Percentiles rank a stretch among this genome's conserved stretches.
Evolutionary conservation across 441 rosid species (phyloP).

Genomic region (Lepidium campestre): DNA sequence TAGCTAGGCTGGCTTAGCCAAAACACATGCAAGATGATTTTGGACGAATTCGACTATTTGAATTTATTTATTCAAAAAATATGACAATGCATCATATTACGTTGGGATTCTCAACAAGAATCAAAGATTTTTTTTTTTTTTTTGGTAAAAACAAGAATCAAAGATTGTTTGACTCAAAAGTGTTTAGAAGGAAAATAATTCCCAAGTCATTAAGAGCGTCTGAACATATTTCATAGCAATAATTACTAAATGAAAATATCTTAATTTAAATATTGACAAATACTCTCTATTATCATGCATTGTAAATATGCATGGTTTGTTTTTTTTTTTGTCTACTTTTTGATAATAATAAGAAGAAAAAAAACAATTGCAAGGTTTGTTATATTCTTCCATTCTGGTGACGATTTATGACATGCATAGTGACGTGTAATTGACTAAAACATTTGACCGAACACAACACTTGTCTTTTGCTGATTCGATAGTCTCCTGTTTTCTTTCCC

Average conservation of each 20-base stretch:
- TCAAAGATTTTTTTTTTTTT: too few relatives aligned
- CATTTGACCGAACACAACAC: not conserved
- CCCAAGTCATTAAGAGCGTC: not conserved
- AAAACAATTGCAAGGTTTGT: too few relatives aligned
- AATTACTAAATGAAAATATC: not conserved
- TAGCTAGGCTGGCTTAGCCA: slow-evolving; percentile 10
- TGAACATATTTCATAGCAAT: not conserved
- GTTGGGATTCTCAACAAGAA: not conserved
- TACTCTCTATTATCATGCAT: not conserved
- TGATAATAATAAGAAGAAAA: too few relatives aligned
- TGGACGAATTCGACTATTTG: slow-evolving; percentile 10
- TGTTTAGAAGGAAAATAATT: not conserved
- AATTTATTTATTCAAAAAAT: not conserved
- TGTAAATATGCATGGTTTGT: slow-evolving; percentile 4
- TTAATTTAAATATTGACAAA: not conserved
- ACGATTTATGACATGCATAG: not conserved
- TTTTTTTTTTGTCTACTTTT: too few relatives aligned
- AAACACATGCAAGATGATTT: slow-evolving; percentile 5
- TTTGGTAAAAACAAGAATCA: too few relatives aligned
- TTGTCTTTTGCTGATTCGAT: not conserved
- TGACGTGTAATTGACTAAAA: slow-evolving; percentile 20
- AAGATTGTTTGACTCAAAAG: not conserved
- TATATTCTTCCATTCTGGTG: too few relatives aligned
- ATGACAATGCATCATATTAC: not conserved
- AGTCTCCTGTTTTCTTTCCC: not conserved